Conservation (phyloP, 768 basidiomycete species). For the Hydnomerulius pinastri region DNA sequence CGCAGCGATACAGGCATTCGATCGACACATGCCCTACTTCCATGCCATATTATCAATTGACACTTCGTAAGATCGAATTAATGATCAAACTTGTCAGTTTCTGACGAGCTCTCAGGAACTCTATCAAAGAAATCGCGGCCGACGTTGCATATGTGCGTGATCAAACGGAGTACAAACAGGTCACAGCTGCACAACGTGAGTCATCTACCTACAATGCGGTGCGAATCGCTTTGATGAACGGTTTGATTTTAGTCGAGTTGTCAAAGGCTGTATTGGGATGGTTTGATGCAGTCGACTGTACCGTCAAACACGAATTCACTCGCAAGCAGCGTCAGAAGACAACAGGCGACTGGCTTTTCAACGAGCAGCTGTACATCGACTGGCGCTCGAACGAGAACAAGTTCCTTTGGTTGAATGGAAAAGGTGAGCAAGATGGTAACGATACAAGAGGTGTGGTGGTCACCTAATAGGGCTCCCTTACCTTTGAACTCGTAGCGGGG, state of each 20-base stretch:
- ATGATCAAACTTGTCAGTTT: neutral
- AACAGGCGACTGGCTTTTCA: neutral
- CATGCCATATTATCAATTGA: neutral
- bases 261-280: neutral
- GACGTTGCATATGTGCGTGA: neutral
- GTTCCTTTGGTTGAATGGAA: neutral
- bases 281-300: neutral
- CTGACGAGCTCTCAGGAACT: neutral
- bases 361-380: neutral
- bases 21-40: neutral
- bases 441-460: too few relatives aligned
- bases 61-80: neutral
- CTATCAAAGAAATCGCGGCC: neutral
- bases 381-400: neutral
- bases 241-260: neutral
- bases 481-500: neutral
- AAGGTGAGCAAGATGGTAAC: too few relatives aligned
- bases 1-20: neutral
- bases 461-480: too few relatives aligned
- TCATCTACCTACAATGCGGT: neutral
- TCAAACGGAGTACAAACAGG: neutral
- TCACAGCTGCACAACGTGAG: neutral
- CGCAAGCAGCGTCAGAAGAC: neutral
- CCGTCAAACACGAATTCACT: neutral
- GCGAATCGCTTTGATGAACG: neutral